Evolutionary conservation across 2,329 filamentous ascomycete species (phyloP).

Genomic region (Fusarium graminum): DNA sequence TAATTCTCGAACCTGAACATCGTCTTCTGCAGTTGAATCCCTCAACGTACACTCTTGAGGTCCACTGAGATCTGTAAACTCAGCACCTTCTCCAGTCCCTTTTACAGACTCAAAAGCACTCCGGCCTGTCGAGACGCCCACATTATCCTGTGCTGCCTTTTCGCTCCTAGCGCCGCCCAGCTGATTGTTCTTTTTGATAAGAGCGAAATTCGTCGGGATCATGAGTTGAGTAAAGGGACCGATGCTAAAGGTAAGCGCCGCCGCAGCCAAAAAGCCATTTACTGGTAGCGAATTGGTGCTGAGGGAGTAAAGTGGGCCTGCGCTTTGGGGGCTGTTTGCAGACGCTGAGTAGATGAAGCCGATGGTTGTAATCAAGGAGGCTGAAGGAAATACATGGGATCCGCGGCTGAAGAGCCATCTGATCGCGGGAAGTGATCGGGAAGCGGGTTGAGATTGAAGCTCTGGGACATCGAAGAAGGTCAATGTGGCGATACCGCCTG

Average conservation of each 20-base stretch:
- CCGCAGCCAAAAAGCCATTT: constrained; percentile 3
- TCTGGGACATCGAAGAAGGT: constrained; percentile 24
- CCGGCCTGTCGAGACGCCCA: neutral
- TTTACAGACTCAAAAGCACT: constrained; percentile 9
- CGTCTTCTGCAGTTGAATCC: neutral
- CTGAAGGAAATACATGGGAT: neutral
- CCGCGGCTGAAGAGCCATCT: constrained; percentile 13
- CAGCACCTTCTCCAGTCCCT: constrained; percentile 1
- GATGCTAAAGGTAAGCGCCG: constrained; percentile 7
- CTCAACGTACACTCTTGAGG: neutral
- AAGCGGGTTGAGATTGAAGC: constrained; percentile 20
- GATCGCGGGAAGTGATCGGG: neutral
- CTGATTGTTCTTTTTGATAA: neutral
- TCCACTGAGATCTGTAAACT: neutral
- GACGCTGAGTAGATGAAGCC: constrained; percentile 13
- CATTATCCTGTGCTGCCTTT: neutral
- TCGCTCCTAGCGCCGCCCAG: neutral
- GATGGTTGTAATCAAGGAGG: neutral
- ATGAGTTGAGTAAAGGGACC: constrained; percentile 11
- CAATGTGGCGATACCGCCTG: constrained; percentile 6
- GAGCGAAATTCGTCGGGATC: constrained; percentile 16
- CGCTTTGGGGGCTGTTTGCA: rapidly evolving
- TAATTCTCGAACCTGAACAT: neutral
- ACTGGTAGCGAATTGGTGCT: neutral
- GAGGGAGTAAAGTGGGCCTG: rapidly evolving